A percentile compares a stretch with the other conserved stretches of the same genome.
Conservation (phyloP, 2,329 filamentous ascomycete species). For the Aspergillus phoenicis region DNA sequence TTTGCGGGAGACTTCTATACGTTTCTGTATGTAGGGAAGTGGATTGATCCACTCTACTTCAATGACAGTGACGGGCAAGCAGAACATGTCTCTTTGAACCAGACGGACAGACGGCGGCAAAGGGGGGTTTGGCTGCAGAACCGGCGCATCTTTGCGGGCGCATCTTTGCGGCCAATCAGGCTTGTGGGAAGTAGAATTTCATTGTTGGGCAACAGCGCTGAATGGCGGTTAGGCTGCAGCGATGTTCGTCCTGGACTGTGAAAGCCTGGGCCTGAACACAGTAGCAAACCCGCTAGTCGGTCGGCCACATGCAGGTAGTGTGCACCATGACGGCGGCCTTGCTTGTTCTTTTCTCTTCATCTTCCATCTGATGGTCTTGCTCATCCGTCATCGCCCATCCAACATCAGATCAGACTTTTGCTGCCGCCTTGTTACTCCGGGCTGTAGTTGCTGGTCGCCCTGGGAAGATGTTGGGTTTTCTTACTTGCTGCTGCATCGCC, state of each 20-base stretch:
- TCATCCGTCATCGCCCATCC: neutral
- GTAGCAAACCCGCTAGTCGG: neutral
- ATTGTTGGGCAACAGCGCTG: conserved; percentile 5
- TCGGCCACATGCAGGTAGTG: neutral
- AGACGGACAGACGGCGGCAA: neutral
- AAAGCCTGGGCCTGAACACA: neutral
- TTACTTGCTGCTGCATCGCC: conserved; percentile 3
- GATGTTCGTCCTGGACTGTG: neutral
- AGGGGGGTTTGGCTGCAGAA: conserved; percentile 6
- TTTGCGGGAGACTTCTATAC: neutral
- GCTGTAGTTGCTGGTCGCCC: neutral
- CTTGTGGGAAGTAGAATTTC: neutral
- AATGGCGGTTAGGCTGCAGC: conserved; percentile 8
- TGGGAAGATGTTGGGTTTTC: neutral
- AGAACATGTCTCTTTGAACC: neutral
- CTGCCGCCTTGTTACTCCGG: no score
- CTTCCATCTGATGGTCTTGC: neutral
- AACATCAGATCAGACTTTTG: neutral
- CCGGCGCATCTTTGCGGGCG: neutral
- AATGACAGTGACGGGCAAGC: neutral
- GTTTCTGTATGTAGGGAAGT: conserved; percentile 1
- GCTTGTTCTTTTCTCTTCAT: neutral
- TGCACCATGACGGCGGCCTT: neutral
- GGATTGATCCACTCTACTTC: conserved; percentile 5
- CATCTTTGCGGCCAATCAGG: neutral